Evolutionary conservation across 2,329 filamentous ascomycete genomes (phyloP), one percentile per base, ranked within the genome.

Genomic region (Talaromyces pinophilus): DNA sequence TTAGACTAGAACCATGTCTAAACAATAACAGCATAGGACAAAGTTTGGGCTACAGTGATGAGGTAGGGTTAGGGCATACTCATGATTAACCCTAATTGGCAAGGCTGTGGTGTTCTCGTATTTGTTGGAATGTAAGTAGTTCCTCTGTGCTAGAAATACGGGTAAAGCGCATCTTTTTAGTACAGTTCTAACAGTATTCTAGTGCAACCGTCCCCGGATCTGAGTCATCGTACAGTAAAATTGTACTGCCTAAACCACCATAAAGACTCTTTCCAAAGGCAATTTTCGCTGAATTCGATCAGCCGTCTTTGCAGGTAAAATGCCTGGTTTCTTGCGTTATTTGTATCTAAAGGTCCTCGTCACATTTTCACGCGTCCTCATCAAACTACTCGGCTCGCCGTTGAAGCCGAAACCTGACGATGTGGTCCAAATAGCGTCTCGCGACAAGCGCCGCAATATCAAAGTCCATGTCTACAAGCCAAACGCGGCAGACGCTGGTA

Each of bases 381-480:
- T 55, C 30, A 40, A 33, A 30, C 17, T 64, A 25, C 25, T 48
- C 6, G n/a, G 38, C 22, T 30, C 25, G 28, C 40, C 44, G 5
- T 54, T 69, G 3, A 44, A 67, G 13, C 65, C 71, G 2, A 67
- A 67, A 28, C 73, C 73, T 4, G 72, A 77, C 68, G 71, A 72
- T 59, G 67, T 74, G n/a, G 63, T 70, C 40, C 71, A 72, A 15
- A 76, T 78, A 42, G 64, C 71, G 38, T 77, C 74, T 13, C 71
- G 76, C 35, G 75, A 78, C 54, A 44, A 66, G 10, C 61, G 67
- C 13, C 71, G 70, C 17, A 70, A 65, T 10, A 75, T 76, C 66
- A 73, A 69, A 65, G 66, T 65, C 19, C 69, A 77, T 30, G 59
- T 75, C 63, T 77, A 77, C 60, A 57, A 42, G 25, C 60, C 64